Conservation (phyloP, 139 green algal genomes). For the Trebouxia sp. region DNA sequence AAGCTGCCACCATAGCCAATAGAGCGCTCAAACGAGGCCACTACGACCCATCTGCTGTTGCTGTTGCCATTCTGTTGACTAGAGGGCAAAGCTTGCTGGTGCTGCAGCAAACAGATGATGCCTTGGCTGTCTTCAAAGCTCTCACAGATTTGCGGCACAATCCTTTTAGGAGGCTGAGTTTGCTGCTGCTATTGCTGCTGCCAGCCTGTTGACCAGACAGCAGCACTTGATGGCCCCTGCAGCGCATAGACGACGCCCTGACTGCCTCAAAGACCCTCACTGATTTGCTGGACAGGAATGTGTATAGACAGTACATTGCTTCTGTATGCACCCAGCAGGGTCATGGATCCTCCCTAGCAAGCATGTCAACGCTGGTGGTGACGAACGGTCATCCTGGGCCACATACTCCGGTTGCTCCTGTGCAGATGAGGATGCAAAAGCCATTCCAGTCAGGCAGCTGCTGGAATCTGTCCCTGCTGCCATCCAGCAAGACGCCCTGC, state of each 20-base stretch:
- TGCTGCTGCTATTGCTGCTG: background rate
- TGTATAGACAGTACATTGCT: too few relatives aligned
- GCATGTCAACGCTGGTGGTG: too few relatives aligned
- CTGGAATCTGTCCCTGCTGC: background rate
- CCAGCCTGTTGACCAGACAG: background rate
- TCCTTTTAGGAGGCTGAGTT: too few relatives aligned
- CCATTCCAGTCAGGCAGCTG: background rate
- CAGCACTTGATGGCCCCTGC: background rate
- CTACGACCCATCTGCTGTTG: too few relatives aligned
- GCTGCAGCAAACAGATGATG: slow-evolving; percentile 39
- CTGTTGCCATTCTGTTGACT: slow-evolving; percentile 30
- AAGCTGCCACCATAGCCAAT: too few relatives aligned
- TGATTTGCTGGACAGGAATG: background rate
- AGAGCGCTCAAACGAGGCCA: background rate
- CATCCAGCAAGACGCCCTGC: background rate
- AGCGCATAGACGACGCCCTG: background rate
- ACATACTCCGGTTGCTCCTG: too few relatives aligned
- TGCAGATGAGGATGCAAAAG: background rate
- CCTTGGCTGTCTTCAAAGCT: background rate
- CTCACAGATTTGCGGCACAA: slow-evolving; percentile 14
- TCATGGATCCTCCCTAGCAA: too few relatives aligned
- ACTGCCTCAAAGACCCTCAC: background rate
- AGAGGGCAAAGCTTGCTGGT: slow-evolving; percentile 48
- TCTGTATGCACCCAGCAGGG: too few relatives aligned
- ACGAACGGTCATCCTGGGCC: too few relatives aligned